Evolutionary conservation across 306 rosid species (phyloP), one percentile per base, ranked within the genome.

Genomic region (Sophora flavescens): DNA sequence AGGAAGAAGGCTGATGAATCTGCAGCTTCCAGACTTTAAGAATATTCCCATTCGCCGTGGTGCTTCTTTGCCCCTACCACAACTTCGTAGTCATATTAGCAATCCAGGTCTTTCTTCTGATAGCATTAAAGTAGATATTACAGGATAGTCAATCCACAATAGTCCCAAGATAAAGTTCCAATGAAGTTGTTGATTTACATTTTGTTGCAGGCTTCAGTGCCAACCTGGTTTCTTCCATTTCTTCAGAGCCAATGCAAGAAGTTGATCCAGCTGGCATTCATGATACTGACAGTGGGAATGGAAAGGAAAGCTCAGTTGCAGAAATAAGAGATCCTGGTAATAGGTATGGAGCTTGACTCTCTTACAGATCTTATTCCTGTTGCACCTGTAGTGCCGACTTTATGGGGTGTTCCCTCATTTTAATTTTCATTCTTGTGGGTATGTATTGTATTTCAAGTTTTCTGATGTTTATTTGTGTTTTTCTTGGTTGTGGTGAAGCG

Each of bases 21-120:
- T 91, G 72, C 96, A 87, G 74, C 92, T 91, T 64, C 96, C 93
- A 0, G 90, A 87, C 83, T 78, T 89, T 36, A 70, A 62, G 84
- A 86, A 86, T 30, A 86, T 81, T 48, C 83, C 71, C 14, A 15
- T 74, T 6, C 79, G 70, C 67, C 89, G 82, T 38, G 90, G 91
- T 77, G 69, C 88, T 58, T 77, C 85, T 36, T 59, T 61, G 72
- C 90, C 85, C 35, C 69, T 79, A 14, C 64, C 67, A 39, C 82
- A 84, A 28, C 71, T 76, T 54, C 84, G 63, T 52, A 54, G 77
- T 71, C 83, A 81, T 67, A 66, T 78, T 63, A 84, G 67, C 75
- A 82, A 65, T 72, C 36, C 63, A 28, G 7, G 78, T 39, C 45
- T 75, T 73, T 74, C 83, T 26, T 77, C 90, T 63, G 89, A 91